Conservation (phyloP, 331 rosid species). For the Dryas integrifolia region DNA sequence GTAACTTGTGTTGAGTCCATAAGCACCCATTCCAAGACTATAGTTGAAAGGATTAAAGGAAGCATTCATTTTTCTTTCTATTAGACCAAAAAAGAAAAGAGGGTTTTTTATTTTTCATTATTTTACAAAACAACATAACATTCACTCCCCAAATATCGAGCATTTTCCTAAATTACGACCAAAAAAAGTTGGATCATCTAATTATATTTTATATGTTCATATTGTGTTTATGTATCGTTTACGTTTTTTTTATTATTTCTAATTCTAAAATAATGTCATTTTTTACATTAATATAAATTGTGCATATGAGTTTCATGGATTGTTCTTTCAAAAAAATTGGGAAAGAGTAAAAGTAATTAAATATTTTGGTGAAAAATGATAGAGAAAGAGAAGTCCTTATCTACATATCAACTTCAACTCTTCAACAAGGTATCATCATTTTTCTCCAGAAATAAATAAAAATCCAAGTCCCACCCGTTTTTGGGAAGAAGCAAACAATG, state of each 20-base stretch:
- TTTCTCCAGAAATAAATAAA: background rate
- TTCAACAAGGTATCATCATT: background rate
- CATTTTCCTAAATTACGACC: too few relatives aligned
- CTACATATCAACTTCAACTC: constrained; percentile 4
- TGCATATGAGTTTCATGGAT: background rate
- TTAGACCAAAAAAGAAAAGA: background rate
- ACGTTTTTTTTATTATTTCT: too few relatives aligned
- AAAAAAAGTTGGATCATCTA: too few relatives aligned
- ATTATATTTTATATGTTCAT: too few relatives aligned
- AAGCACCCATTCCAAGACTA: too few relatives aligned
- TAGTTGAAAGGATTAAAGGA: background rate
- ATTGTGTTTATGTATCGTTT: too few relatives aligned
- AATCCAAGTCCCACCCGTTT: constrained; percentile 1
- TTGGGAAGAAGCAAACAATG: background rate
- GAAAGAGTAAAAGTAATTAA: background rate
- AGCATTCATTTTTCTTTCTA: background rate
- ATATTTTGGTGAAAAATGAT: background rate
- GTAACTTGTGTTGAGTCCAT: too few relatives aligned
- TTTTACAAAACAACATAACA: too few relatives aligned
- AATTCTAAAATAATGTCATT: too few relatives aligned
- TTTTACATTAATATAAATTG: background rate
- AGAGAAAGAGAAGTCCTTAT: background rate
- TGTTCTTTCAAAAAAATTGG: background rate
- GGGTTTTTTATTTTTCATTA: too few relatives aligned
- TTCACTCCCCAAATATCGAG: too few relatives aligned